These are phyloP conservation scores for Thamnidium elegans DNA, from an alignment of 192 early-diverging fungal species.

Conservation along the genomic window DNA sequence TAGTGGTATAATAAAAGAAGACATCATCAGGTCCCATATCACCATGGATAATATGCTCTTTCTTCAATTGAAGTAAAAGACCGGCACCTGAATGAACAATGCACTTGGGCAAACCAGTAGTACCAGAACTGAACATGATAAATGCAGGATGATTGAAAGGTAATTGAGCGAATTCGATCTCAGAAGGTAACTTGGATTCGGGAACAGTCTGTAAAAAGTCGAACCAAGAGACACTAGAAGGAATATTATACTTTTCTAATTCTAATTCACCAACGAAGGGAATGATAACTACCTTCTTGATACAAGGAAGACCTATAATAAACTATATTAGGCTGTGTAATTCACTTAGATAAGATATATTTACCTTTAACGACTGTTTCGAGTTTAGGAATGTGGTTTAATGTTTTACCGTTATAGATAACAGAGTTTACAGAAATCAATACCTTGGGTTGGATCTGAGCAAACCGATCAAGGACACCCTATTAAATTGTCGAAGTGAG, in stretches of 20 bases:
- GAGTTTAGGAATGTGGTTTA: conserved; percentile 77
- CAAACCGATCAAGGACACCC: conserved; percentile 90
- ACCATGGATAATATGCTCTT: conserved; percentile 91
- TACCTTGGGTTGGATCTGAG: conserved; percentile 88
- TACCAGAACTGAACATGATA: conserved; percentile 93
- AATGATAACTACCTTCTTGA: conserved; percentile 77
- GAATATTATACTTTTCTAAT: neutral
- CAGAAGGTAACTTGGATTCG: conserved; percentile 30
- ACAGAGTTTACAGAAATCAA: conserved; percentile 89
- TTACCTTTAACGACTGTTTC: conserved; percentile 62
- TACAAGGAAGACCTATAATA: conserved; percentile 48
- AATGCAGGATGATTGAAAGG: conserved; percentile 90
- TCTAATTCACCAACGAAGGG: conserved; percentile 56
- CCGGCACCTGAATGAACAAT: conserved; percentile 93
- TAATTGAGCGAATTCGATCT: conserved; percentile 76
- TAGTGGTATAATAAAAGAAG: conserved; percentile 87
- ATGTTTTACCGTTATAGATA: conserved; percentile 86
- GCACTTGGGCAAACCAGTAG: conserved; percentile 95
- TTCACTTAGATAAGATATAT: too few relatives aligned
- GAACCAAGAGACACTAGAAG: conserved; percentile 19
- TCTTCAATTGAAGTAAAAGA: conserved; percentile 86
- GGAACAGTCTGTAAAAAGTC: conserved; percentile 53
- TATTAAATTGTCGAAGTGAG: conserved; percentile 19
- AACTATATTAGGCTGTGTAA: neutral
- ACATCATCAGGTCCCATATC: conserved; percentile 72